Conservation (phyloP, 2,329 filamentous ascomycete species). For the Xylariaceae sp. region DNA sequence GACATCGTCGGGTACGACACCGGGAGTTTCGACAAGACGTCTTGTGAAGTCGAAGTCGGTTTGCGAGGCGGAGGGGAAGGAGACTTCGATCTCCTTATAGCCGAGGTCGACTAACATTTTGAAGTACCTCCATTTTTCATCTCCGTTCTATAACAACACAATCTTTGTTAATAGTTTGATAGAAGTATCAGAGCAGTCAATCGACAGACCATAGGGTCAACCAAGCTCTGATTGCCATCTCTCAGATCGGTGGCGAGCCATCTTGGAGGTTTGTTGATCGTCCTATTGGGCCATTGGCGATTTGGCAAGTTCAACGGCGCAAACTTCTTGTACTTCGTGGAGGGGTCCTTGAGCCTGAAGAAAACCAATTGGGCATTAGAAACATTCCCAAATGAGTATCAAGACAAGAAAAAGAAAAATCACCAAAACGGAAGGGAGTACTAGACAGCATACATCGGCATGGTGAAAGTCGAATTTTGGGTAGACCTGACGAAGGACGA, state of each 20-base stretch:
- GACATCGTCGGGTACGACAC: slow-evolving; percentile 81
- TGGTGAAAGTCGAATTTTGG: no score
- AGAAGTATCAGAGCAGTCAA: not conserved
- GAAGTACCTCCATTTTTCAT: slow-evolving; percentile 95
- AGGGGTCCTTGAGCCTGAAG: no score
- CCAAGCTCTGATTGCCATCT: slow-evolving; percentile 91
- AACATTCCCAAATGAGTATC: no score
- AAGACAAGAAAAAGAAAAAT: no score
- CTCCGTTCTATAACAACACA: slow-evolving; percentile 79
- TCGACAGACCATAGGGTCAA: slow-evolving; percentile 81
- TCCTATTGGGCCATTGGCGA: slow-evolving; percentile 80
- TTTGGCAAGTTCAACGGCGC: slow-evolving; percentile 62
- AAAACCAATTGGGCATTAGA: no score
- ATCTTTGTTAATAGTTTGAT: no score
- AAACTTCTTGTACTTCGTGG: slow-evolving; percentile 71
- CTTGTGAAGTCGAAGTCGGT: slow-evolving; percentile 96
- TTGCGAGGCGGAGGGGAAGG: slow-evolving; percentile 90
- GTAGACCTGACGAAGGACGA: no score
- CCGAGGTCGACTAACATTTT: slow-evolving; percentile 88
- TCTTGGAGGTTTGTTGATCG: slow-evolving; percentile 76
- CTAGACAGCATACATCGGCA: no score
- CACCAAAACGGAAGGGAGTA: no score
- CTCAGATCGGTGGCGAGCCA: slow-evolving; percentile 88
- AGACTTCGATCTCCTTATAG: slow-evolving; percentile 97
- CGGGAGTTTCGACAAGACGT: slow-evolving; percentile 78